Conservation (phyloP, 202 grass and related monocot species). For the Dendrocalamus latiflorus region DNA sequence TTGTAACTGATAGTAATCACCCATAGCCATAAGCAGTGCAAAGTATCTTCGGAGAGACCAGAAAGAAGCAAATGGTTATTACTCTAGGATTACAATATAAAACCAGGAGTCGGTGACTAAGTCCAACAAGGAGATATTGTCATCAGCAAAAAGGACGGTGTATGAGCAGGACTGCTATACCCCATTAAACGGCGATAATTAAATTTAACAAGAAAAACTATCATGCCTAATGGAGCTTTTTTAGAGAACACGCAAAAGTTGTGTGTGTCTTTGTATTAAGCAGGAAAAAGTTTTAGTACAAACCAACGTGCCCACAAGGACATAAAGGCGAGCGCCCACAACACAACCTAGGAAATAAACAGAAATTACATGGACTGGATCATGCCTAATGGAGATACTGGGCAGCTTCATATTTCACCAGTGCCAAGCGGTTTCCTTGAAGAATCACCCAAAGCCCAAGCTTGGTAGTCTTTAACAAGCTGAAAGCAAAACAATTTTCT, state of each 20-base stretch:
- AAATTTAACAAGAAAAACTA: slow-evolving; percentile 25
- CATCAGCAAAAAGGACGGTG: slow-evolving; percentile 7
- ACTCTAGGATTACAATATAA: background rate
- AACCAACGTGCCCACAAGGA: background rate
- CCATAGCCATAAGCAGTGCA: background rate
- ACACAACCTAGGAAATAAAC: background rate
- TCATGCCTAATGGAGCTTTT: background rate
- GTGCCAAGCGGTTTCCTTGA: slow-evolving; percentile 87
- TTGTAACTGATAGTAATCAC: background rate
- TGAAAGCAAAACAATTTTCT: slow-evolving; percentile 23
- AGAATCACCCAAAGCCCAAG: slow-evolving; percentile 90
- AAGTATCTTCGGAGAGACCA: no score
- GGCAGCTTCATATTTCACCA: slow-evolving; percentile 76
- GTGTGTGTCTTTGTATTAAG: background rate
- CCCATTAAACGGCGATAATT: background rate
- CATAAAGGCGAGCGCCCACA: background rate
- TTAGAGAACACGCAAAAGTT: background rate
- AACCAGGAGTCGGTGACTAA: background rate
- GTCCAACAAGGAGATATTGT: background rate
- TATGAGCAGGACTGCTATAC: slow-evolving; percentile 11
- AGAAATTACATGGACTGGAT: background rate
- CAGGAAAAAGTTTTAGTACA: background rate
- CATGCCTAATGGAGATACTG: background rate
- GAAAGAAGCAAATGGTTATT: no score
- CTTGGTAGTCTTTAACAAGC: slow-evolving; percentile 90